These are phyloP conservation scores for Claviceps purpurea DNA, from an alignment of 2,329 filamentous ascomycete genomes.

Conservation along the genomic window DNA sequence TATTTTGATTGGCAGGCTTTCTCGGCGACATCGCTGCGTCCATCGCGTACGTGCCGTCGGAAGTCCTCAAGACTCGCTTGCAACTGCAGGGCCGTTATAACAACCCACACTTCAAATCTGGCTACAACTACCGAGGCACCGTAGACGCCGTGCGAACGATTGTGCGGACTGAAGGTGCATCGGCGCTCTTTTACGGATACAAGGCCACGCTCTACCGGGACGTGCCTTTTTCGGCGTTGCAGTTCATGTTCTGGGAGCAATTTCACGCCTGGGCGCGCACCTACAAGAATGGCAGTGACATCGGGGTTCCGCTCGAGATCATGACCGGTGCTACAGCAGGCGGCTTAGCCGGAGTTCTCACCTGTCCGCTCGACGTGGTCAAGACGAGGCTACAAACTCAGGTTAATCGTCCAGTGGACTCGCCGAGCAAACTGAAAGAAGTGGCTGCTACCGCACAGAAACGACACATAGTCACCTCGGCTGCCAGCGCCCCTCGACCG, in stretches of 20 bases:
- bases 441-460: conserved; percentile 38
- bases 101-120: conserved; percentile 84
- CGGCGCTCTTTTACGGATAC: conserved; percentile 90
- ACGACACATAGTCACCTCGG: conserved; percentile 77
- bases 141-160: conserved; percentile 78
- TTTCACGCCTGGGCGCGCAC: conserved; percentile 69
- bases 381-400: conserved; percentile 96
- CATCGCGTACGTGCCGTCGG: conserved; percentile 88
- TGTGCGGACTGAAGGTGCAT: conserved; percentile 64
- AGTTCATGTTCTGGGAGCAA: conserved; percentile 98
- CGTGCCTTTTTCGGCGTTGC: conserved; percentile 86
- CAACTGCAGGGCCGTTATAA: conserved; percentile 92
- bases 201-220: conserved; percentile 91
- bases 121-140: conserved; percentile 89
- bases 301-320: conserved; percentile 75
- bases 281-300: conserved; percentile 68
- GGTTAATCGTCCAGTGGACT: conserved; percentile 33
- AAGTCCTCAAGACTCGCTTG: conserved; percentile 92
- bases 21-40: conserved; percentile 85
- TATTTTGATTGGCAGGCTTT: conserved; percentile 47
- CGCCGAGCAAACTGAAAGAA: conserved; percentile 16
- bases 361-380: conserved; percentile 91
- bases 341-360: conserved; percentile 84
- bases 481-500: conserved; percentile 70
- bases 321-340: conserved; percentile 81